Evolutionary conservation across 306 rosid genomes (phyloP), one percentile per base, ranked within the genome.

Genomic region (Cucurbita maxima): DNA sequence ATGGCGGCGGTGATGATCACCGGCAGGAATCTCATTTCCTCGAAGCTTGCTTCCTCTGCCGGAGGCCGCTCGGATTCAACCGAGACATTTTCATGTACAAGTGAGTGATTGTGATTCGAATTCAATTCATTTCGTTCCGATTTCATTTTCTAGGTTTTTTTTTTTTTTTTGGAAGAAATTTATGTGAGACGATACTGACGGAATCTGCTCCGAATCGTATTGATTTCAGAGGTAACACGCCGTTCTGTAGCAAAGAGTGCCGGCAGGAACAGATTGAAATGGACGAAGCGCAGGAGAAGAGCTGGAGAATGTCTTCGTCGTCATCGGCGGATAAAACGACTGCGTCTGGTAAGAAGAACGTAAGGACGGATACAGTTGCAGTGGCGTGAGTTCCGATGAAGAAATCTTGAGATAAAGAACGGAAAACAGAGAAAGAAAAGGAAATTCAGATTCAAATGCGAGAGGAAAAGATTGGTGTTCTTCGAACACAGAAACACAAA

Each of bases 231-330:
- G 98, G 98, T 70, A 86, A 93, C 66, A 90, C 96, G 61, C 96
- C 97, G 53, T 93, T 93, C 56, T 93, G 98, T 71, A 90, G 98
- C 88, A 80, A 88, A 82, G 98, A 93, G 81, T 93, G 98, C 70
- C 91, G 97, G 52, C 83, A 90, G 48, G 96, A 90, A 16, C 94
- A 90, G 53, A 93, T 93, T 63, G 91, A 90, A 78, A 56, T 84
- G 40, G 98, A 93, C 70, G 96, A 93, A n/a, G 80, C 87, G 10
- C 84, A 87, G 20, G 96, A 87, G 75, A 90, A 85, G 81, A 86
- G 83, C 63, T 87, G 89, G 88, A 88, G 86, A 58, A 69, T 60
- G 25, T 69, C 80, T 76, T 66, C 80, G 10, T 57, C 80, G 7
- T 22, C 56, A 5, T 14, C 76, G 61, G 22, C 70, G 10, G 9